Base-by-base conservation (phyloP, 768 basidiomycete genomes). In the Kwoniella heveanensis region DNA sequence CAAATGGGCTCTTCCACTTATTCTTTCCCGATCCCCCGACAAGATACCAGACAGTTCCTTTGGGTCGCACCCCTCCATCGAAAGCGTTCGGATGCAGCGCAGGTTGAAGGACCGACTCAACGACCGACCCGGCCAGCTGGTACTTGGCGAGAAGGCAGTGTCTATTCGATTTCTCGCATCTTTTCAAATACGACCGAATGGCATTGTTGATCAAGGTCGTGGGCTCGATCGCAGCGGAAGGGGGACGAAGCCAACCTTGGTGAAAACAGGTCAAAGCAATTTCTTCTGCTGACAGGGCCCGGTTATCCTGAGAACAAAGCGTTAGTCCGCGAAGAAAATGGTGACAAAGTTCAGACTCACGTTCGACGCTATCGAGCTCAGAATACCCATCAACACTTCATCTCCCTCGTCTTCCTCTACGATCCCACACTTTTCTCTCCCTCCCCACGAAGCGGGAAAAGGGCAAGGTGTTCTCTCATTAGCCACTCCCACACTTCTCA, bases 1-100 rank as follows among this genome's bases (percentile, higher is more conserved):
- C 60, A 52, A 77, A 77, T 12, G 75, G 75, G 48, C 62, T 67
- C 54, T 66, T 68, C 75, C 75, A 77, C 29, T 68, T 73, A 9
- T 25, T 48, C 53, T 70, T 70, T 1, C 67, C 75, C 5, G 19
- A 54, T 8, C 62, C 36, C 17, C 58, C 53, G 17, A 66, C 24
- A 2, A 68, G 30, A 44, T 50, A 77, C 68, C 70, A 77, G 3
- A 73, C 72, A 21, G 72, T 69, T 2, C 75, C 75, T 53, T 73
- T 73, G 13, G 75, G 75, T 53, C 75, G 53, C 15, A 60, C 48
- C 2, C 36, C 27, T 7, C 57, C 65, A 32, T 55, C 63, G 55
- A 72, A 72, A 10, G 75, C 75, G 30, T 69, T 58, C 2, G 75
- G 75, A 55, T 74, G 72, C 0, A 77, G 70, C 22, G 75, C 75